Evolutionary conservation across 306 rosid species (phyloP), one percentile per base, ranked within the genome.

Genomic region (Quercus cerris): DNA sequence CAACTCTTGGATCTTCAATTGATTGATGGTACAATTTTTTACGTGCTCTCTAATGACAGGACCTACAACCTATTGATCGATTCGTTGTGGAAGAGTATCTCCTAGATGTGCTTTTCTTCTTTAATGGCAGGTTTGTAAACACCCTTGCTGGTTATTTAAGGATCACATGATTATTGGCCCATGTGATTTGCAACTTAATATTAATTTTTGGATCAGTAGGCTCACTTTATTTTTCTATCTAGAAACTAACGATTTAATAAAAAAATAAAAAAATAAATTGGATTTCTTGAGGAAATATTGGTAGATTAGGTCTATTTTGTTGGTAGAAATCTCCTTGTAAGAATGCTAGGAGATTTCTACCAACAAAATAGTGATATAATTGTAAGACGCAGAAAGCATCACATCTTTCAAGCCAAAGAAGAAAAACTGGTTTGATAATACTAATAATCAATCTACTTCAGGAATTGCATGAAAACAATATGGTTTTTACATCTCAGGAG

Each of bases 1-100:
- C 7, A 35, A 49, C 27, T 33, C 41, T 68, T 68, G 72, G 51
- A 19, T 12, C 15, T 6, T 74, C 71, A 22, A 30, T 73, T 64
- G n/a, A 35, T 74, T 67, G 44, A 81, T 76, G 64, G 77, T 49
- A 22, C 56, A 66, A 35, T 69, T 25, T 27, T 81, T 46, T 74
- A 12, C 51, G 75, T 56, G 27, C 33, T 15, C 63, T 77, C 80
- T 70, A 61, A 70, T 93, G 81, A 62, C 97, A 96, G 99, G 99
- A 96, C 67, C 57, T 96, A 73, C 94, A 90, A 82, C 98, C 98
- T 46, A 87, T 96, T 75, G 99, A 96, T 80, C 93, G 92, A 66
- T 96, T 90, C 81, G 90, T 96, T 56, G 86, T 96, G 94, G 99
- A 96, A 87, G 99, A 96, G 84, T 96, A 91, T 89, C 93, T 96